phyloP scores from a whole-genome alignment of 495 filamentous ascomycete genomes.

The Penicillium tannophilum region DNA sequence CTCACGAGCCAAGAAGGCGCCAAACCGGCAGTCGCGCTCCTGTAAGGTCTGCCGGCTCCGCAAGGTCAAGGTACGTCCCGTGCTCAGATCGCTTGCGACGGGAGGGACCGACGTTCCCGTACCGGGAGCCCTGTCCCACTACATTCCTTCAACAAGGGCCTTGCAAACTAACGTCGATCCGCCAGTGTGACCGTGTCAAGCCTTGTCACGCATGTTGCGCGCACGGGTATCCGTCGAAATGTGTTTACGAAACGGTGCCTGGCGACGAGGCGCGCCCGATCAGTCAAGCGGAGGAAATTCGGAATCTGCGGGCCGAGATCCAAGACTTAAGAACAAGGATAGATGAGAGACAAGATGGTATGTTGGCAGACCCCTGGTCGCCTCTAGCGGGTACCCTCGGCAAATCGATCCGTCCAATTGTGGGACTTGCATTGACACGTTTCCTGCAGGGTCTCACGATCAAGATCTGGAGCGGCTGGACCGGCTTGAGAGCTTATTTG shows the following conservation, averaged over 20 bases:
- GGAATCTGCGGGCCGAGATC: slow-evolving; percentile 44
- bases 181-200: slow-evolving; percentile 48
- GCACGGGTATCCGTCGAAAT: slow-evolving; percentile 49
- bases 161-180: slow-evolving; percentile 19
- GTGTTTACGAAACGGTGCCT: slow-evolving; percentile 39
- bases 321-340: slow-evolving; percentile 35
- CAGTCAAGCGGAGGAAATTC: slow-evolving; percentile 47
- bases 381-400: not conserved
- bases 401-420: not conserved
- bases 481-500: slow-evolving; percentile 42
- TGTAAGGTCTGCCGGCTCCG: slow-evolving; percentile 49
- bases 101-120: slow-evolving; percentile 23
- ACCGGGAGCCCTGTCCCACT: slow-evolving; percentile 16
- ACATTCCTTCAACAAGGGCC: not conserved
- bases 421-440: slow-evolving; percentile 9
- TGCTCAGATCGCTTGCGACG: slow-evolving; percentile 30
- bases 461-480: slow-evolving; percentile 33
- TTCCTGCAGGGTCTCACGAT: slow-evolving; percentile 25
- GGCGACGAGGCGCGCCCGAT: slow-evolving; percentile 44
- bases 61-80: slow-evolving; percentile 47
- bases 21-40: slow-evolving; percentile 44
- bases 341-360: slow-evolving; percentile 33
- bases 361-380: slow-evolving; percentile 4
- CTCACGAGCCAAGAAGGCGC: slow-evolving; percentile 25
- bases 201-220: slow-evolving; percentile 52